These are phyloP conservation scores for Coniochaeta sp. DNA, from an alignment of 2,329 filamentous ascomycete species.

Conservation along the genomic window DNA sequence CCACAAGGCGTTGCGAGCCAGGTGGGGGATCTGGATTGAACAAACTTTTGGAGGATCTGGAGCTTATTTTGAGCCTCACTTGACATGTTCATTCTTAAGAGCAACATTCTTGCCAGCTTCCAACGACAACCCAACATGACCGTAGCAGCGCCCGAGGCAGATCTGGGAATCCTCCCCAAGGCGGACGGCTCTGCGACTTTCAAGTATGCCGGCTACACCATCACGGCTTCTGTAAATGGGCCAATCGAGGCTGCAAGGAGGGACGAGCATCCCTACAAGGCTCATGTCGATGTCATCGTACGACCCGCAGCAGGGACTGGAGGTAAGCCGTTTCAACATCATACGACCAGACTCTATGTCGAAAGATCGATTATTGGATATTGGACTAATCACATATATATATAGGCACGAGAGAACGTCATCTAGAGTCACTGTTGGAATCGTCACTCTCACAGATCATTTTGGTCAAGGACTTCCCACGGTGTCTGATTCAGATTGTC, in stretches of 20 bases:
- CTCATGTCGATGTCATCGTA: conserved; percentile 81
- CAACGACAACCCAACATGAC: conserved; percentile 25
- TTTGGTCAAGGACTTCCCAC: conserved; percentile 66
- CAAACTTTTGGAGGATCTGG: conserved; percentile 5
- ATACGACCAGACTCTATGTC: background rate
- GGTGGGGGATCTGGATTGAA: background rate
- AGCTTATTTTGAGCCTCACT: conserved; percentile 2
- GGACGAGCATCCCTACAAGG: conserved; percentile 89
- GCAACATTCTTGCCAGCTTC: background rate
- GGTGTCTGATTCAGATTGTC: conserved; percentile 71
- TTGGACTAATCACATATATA: conserved; percentile 12
- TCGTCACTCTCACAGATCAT: conserved; percentile 67
- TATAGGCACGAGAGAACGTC: conserved; percentile 64
- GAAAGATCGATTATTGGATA: conserved; percentile 13
- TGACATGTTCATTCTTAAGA: background rate
- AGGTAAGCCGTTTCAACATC: conserved; percentile 40
- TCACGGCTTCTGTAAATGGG: conserved; percentile 84
- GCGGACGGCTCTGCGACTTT: conserved; percentile 77
- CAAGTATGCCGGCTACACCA: conserved; percentile 66
- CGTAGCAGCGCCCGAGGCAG: conserved; percentile 39
- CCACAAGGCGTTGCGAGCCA: background rate
- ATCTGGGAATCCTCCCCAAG: conserved; percentile 54
- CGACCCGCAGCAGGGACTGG: conserved; percentile 79
- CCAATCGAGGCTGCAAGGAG: conserved; percentile 83
- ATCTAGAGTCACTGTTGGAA: conserved; percentile 72